A percentile compares a stretch with the other conserved stretches of the same genome.
Conservation (phyloP, 2,329 filamentous ascomycete genomes). For the Boeremia exigua region DNA sequence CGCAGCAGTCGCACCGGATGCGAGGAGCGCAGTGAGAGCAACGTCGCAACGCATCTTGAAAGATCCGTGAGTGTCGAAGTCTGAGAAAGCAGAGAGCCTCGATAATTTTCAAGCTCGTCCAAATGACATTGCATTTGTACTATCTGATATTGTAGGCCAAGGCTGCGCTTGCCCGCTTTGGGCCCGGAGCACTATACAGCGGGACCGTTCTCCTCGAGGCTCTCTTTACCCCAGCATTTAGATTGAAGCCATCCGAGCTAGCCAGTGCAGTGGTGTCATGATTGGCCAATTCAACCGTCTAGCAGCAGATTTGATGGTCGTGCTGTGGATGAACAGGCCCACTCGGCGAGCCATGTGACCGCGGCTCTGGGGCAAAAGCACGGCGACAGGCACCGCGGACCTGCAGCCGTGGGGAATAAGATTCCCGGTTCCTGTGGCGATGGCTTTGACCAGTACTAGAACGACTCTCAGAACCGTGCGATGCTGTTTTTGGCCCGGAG, state of each 20-base stretch:
- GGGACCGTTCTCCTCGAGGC: constrained; percentile 4
- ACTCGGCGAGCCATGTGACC: constrained; percentile 3
- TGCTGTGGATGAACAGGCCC: neutral
- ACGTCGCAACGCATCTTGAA: constrained; percentile 26
- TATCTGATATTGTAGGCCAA: constrained; percentile 10
- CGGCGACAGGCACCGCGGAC: constrained; percentile 5
- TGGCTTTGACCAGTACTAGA: neutral
- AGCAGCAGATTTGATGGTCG: neutral
- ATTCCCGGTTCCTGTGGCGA: constrained; percentile 9
- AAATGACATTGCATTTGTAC: constrained; percentile 10
- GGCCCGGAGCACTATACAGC: constrained; percentile 13
- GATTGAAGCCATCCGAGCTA: constrained; percentile 8
- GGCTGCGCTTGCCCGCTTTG: constrained; percentile 9
- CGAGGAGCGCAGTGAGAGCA: constrained; percentile 22
- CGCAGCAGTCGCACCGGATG: constrained; percentile 25
- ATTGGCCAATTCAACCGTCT: constrained; percentile 9
- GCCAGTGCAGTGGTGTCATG: neutral
- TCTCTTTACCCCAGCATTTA: constrained; percentile 17
- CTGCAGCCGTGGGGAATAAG: constrained; percentile 9
- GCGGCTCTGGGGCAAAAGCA: neutral
- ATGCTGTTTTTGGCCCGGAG: constrained; percentile 13
- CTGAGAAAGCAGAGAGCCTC: neutral
- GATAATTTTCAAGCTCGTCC: neutral
- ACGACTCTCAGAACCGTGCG: neutral
- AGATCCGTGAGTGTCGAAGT: neutral